Evolutionary conservation across 495 filamentous ascomycete genomes (phyloP).

Genomic region (Xylaria bambusicola): DNA sequence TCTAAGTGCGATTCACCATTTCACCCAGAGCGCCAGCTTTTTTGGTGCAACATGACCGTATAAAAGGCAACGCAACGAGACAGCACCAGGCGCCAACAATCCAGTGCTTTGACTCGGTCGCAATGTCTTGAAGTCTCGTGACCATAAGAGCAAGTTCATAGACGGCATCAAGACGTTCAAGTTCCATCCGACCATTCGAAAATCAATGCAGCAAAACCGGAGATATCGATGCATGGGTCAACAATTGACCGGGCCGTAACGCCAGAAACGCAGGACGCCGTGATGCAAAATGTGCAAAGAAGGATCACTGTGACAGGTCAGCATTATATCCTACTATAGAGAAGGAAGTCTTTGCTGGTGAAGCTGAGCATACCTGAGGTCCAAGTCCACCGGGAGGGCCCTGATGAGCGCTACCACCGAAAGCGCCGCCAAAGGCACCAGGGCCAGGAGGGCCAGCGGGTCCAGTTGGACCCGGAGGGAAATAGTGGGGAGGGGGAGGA

Average conservation of each 20-base stretch:
- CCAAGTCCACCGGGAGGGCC: slow-evolving; percentile 31
- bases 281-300: slow-evolving; percentile 28
- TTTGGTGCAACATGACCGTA: slow-evolving; percentile 22
- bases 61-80: slow-evolving; percentile 17
- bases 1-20: slow-evolving; percentile 12
- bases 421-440: slow-evolving; percentile 23
- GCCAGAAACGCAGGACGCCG: slow-evolving; percentile 38
- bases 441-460: slow-evolving; percentile 50
- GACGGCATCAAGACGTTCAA: slow-evolving; percentile 22
- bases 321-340: too few species aligned
- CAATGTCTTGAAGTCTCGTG: slow-evolving; percentile 12
- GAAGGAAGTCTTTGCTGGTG: background rate
- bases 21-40: slow-evolving; percentile 22
- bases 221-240: slow-evolving; percentile 31
- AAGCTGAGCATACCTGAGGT: slow-evolving; percentile 27
- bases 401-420: slow-evolving; percentile 20
- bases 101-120: slow-evolving; percentile 13
- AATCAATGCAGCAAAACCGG: slow-evolving; percentile 31
- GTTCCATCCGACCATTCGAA: slow-evolving; percentile 22
- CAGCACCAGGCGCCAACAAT: slow-evolving; percentile 2
- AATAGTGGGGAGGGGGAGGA: slow-evolving; percentile 86
- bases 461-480: slow-evolving; percentile 71
- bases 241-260: slow-evolving; percentile 36
- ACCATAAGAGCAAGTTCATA: slow-evolving; percentile 23
- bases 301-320: slow-evolving; percentile 12